Conservation (phyloP, 2,329 filamentous ascomycete species). For the Sporothrix dimorphospora region DNA sequence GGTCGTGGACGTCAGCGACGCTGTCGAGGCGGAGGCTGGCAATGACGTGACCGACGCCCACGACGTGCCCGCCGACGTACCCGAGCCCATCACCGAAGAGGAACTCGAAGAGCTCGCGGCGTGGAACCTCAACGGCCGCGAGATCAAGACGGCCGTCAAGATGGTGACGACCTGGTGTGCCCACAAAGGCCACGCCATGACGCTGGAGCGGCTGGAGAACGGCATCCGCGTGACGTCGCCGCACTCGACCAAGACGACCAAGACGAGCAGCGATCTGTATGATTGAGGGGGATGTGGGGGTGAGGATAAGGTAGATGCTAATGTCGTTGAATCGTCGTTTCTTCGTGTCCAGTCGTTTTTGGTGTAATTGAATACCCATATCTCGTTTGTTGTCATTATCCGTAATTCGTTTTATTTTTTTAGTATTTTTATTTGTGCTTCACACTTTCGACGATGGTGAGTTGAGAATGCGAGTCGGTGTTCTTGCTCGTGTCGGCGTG, state of each 20-base stretch:
- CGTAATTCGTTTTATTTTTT: not conserved
- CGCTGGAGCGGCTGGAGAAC: conserved; percentile 48
- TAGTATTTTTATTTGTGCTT: not conserved
- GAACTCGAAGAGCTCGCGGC: conserved; percentile 46
- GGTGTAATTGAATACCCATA: not conserved
- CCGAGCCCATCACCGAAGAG: conserved; percentile 38
- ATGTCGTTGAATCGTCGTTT: not conserved
- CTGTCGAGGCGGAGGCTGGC: no score
- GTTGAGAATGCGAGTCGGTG: not conserved
- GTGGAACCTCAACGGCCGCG: conserved; percentile 50
- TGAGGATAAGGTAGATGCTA: not conserved
- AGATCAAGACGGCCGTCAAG: conserved; percentile 54
- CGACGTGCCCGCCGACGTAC: no score
- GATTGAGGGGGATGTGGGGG: conserved; percentile 6
- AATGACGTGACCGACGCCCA: no score
- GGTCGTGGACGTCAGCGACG: not conserved
- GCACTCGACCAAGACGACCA: conserved; percentile 43
- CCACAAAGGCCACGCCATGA: conserved; percentile 49
- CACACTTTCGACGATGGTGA: conserved; percentile 30
- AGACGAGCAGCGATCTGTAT: conserved; percentile 27
- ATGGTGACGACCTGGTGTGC: conserved; percentile 52
- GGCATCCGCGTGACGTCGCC: conserved; percentile 52
- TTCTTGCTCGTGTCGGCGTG: not conserved
- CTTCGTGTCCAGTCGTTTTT: not conserved
- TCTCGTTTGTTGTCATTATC: not conserved